Evolutionary conservation across 345 rosid genomes (phyloP).

Genomic region (Salix suchowensis): DNA sequence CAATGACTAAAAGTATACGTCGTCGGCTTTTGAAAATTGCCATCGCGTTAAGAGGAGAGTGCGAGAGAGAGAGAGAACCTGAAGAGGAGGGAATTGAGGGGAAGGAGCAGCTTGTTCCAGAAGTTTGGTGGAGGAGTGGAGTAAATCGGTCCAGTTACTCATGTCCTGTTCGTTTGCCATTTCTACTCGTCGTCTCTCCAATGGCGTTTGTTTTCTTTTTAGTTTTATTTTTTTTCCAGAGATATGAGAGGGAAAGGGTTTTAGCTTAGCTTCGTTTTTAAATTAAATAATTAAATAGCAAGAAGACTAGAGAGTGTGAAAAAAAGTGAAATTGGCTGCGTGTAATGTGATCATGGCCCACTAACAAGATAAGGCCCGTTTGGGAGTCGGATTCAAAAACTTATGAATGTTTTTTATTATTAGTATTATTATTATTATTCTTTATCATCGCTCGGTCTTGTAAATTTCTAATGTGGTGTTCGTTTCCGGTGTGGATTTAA

Average conservation of each 20-base stretch:
- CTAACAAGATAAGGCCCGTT: neutral
- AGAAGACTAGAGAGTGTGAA: too few relatives aligned
- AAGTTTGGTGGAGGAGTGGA: constrained; percentile 88
- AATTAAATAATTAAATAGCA: too few relatives aligned
- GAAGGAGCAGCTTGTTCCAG: constrained; percentile 98
- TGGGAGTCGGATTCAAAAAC: too few relatives aligned
- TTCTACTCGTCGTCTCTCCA: neutral
- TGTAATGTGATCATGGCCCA: too few relatives aligned
- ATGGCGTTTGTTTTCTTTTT: neutral
- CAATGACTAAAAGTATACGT: neutral
- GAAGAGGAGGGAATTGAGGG: constrained; percentile 97
- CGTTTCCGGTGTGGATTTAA: too few relatives aligned
- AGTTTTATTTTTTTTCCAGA: neutral
- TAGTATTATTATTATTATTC: too few relatives aligned
- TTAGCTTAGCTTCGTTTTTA: neutral
- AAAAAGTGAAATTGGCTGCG: too few relatives aligned
- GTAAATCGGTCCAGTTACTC: constrained; percentile 89
- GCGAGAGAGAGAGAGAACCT: constrained; percentile 43
- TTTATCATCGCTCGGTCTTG: too few relatives aligned
- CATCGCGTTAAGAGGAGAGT: neutral
- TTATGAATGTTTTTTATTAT: too few relatives aligned
- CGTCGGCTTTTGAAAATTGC: neutral
- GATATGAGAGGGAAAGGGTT: neutral
- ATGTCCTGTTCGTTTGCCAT: constrained; percentile 86
- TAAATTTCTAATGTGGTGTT: too few relatives aligned